These are phyloP conservation scores for Whalleya microplaca DNA, from an alignment of 2,329 filamentous ascomycete genomes.

Conservation along the genomic window DNA sequence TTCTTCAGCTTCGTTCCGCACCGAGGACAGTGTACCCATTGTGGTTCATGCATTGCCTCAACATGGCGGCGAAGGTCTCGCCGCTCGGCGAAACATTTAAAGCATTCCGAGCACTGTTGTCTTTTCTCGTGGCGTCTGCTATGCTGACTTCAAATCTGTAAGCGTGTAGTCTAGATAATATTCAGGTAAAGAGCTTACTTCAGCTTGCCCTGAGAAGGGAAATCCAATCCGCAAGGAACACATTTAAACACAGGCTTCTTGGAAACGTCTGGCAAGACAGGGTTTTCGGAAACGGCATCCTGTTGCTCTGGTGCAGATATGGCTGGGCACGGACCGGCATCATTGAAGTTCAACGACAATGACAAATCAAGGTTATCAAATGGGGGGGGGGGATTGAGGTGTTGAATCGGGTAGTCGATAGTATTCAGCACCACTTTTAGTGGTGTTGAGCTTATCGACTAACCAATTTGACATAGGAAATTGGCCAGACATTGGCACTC, in stretches of 20 bases:
- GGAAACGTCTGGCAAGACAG: neutral
- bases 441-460: constrained; percentile 3
- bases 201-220: constrained; percentile 7
- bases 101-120: constrained; percentile 11
- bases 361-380: neutral
- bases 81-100: constrained; percentile 8
- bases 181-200: neutral
- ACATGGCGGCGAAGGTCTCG: constrained; percentile 18
- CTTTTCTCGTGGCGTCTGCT: constrained; percentile 11
- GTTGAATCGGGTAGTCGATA: neutral
- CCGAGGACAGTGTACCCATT: constrained; percentile 6
- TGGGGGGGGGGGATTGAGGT: neutral
- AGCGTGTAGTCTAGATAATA: neutral
- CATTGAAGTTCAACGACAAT: neutral
- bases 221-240: neutral
- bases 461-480: constrained; percentile 18
- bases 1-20: constrained; percentile 11
- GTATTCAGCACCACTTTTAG: neutral
- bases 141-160: constrained; percentile 2
- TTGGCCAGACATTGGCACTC: constrained; percentile 9
- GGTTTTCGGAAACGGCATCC: neutral
- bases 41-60: constrained; percentile 12
- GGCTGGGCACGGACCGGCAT: neutral
- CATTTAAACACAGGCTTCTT: neutral
- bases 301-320: too few relatives aligned